Percentiles rank a stretch among this genome's conserved stretches.
Conservation (phyloP, 78 protist species). For the Dictyostelium firmibasis region DNA sequence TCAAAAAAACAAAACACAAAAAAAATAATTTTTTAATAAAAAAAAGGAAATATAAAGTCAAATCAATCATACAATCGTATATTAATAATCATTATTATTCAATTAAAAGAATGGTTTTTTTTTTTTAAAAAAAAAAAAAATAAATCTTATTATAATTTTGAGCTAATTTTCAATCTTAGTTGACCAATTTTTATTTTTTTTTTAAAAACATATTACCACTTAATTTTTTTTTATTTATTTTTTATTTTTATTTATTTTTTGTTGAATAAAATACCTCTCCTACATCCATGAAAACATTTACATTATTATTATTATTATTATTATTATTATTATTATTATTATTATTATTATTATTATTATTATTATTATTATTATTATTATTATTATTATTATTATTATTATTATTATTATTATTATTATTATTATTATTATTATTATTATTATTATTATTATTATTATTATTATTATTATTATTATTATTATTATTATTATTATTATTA, state of each 20-base stretch:
- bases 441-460: neutral
- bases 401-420: too few relatives aligned
- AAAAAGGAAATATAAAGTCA: neutral
- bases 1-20: neutral
- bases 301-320: neutral
- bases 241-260: neutral
- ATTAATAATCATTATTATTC: too few relatives aligned
- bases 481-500: neutral
- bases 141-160: neutral
- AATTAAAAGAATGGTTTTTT: too few relatives aligned
- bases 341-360: neutral
- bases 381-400: too few relatives aligned
- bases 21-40: too few relatives aligned
- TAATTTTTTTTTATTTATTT: too few relatives aligned
- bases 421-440: constrained; percentile 2
- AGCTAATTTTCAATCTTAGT: too few relatives aligned
- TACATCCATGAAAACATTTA: neutral
- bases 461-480: neutral
- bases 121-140: too few relatives aligned
- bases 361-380: too few relatives aligned
- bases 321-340: neutral
- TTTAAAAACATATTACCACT: too few relatives aligned
- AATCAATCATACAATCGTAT: neutral
- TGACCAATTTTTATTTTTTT: too few relatives aligned
- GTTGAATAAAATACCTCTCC: neutral